Evolutionary conservation across 495 filamentous ascomycete genomes (phyloP).

Genomic region (Opeltia flavorubescens): DNA sequence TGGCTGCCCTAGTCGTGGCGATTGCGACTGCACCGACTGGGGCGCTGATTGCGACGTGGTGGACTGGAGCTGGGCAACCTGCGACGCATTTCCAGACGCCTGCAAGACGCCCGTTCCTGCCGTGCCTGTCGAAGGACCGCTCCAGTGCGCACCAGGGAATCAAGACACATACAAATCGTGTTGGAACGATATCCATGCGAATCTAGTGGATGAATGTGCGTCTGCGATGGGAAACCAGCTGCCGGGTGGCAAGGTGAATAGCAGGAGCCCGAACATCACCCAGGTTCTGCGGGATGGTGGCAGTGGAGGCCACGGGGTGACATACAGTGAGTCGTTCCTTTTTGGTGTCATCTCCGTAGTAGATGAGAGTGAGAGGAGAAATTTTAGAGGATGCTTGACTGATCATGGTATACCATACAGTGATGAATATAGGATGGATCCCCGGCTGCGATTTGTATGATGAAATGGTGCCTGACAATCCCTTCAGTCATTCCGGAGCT

Average conservation of each 20-base stretch:
- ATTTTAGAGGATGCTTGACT: background rate
- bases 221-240: background rate
- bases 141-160: background rate
- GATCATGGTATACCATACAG: background rate
- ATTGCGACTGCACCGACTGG: conserved; percentile 1
- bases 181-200: conserved; percentile 1
- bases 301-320: background rate
- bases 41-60: conserved; percentile 2
- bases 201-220: background rate
- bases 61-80: conserved; percentile 1
- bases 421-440: conserved; percentile 6
- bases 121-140: background rate
- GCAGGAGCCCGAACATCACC: background rate
- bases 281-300: background rate
- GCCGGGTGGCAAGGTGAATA: background rate
- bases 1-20: background rate
- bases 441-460: background rate
- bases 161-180: background rate
- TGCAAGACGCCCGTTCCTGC: background rate
- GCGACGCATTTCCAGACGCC: background rate
- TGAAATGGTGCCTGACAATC: background rate
- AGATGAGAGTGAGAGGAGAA: background rate
- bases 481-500: background rate
- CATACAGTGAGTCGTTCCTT: conserved; percentile 1
- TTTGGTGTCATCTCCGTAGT: background rate